Evolutionary conservation across 140 eudicot species (phyloP).

Genomic region (Flaveria floridana): DNA sequence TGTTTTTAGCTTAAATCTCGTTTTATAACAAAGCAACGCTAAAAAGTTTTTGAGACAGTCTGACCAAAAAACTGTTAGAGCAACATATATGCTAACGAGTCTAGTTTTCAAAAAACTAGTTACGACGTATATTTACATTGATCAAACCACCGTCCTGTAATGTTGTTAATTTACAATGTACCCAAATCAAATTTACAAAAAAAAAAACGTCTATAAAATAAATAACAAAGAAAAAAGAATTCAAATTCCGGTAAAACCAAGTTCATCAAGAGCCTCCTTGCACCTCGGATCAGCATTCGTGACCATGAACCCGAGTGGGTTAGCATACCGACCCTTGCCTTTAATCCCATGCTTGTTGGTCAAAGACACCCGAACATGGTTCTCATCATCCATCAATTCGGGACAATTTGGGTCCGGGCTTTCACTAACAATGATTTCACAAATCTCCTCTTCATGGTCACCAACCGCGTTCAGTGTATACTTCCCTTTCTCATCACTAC

Average conservation of each 20-base stretch:
- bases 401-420: constrained; percentile 51
- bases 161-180: constrained; percentile 12
- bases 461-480: constrained; percentile 37
- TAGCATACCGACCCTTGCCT: constrained; percentile 38
- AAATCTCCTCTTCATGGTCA: constrained; percentile 53
- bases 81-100: too few species aligned
- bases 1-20: neutral
- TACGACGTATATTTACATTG: constrained; percentile 15
- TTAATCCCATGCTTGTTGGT: constrained; percentile 41
- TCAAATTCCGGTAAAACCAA: constrained; percentile 35
- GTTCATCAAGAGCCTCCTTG: constrained; percentile 42
- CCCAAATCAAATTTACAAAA: neutral
- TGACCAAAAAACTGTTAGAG: neutral
- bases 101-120: neutral
- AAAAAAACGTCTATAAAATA: neutral
- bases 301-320: constrained; percentile 53
- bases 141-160: constrained; percentile 10
- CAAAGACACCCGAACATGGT: constrained; percentile 36
- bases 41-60: too few species aligned
- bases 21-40: neutral
- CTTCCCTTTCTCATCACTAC: constrained; percentile 32
- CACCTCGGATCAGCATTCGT: constrained; percentile 35
- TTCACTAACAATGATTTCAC: constrained; percentile 37
- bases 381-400: constrained; percentile 40
- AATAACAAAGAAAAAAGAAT: neutral